Evolutionary conservation across 345 rosid genomes (phyloP), one percentile per base, ranked within the genome.

Genomic region (Cardamine chenopodiifolia): DNA sequence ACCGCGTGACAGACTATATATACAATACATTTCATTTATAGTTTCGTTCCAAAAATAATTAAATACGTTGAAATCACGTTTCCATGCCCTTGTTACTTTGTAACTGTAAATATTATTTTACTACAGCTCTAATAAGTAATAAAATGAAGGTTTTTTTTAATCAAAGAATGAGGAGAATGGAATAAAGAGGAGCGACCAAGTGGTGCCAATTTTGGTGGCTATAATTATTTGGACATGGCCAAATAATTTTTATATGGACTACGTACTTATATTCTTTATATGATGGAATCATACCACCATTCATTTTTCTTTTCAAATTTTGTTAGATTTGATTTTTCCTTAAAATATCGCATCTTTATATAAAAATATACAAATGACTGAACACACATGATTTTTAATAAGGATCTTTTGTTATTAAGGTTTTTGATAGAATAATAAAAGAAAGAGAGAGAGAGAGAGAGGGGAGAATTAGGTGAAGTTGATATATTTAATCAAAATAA

Each of bases 131-230:
- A 45, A 32, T 32, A 66, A 45, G 50, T 17, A 17, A 17, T 8
- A 11, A 45, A 56, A 34, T 66, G 22, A n/a, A 55, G 1, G 11
- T 35, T 35, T 11, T 37, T 11, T 37, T 32, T n/a, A 22, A 44
- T 8, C 45, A 42, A 61, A 59, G 34, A 34, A 26, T 20, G 47
- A 65, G 47, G 39, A 56, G 80, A 80, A 79, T 66, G 73, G 80
- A 86, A 75, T 57, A 62, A 40, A 84, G 86, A 80, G 74, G 66
- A 72, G 69, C 77, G 85, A 70, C 78, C 65, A 57, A 70, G 64
- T 11, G 44, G 44, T 65, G 29, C 69, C 70, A 40, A 35, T 57
- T 69, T 71, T 83, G 69, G 88, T 83, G 86, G 89, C 74, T 66
- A 57, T 73, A 66, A 75, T 73, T 79, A 8, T 63, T 34, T 76